phyloP scores from a whole-genome alignment of 495 filamentous ascomycete genomes.

The Lophiostoma macrostomum region DNA sequence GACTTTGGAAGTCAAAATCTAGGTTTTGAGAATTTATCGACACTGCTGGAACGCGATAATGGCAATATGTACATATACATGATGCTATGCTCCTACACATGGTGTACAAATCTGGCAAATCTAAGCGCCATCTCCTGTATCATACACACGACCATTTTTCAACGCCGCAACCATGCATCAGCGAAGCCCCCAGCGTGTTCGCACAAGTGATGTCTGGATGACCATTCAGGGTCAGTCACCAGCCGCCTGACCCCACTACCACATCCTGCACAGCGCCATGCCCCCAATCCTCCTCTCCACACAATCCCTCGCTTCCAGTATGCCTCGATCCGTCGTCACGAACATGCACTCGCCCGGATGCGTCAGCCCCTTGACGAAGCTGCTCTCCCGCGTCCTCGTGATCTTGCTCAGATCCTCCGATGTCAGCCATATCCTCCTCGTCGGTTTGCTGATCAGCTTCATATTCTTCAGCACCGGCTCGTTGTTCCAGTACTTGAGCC shows the following conservation, averaged over 20 bases:
- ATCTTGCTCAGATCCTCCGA: constrained; percentile 58
- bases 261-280: constrained; percentile 72
- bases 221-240: too few species aligned
- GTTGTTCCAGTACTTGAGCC: constrained; percentile 90
- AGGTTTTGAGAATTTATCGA: too few species aligned
- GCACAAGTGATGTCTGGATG: too few species aligned
- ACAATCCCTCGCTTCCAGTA: constrained; percentile 84
- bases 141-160: not conserved
- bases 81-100: not conserved
- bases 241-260: constrained; percentile 4
- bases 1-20: too few species aligned
- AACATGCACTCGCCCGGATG: constrained; percentile 81
- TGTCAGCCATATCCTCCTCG: constrained; percentile 63
- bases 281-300: constrained; percentile 82
- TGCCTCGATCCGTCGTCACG: constrained; percentile 71
- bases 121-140: not conserved
- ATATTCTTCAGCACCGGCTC: constrained; percentile 76
- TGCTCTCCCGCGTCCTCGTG: constrained; percentile 60
- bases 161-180: constrained; percentile 14
- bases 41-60: too few species aligned
- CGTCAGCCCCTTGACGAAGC: constrained; percentile 67
- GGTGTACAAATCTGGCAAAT: not conserved
- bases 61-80: not conserved
- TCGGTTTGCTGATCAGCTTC: constrained; percentile 71
- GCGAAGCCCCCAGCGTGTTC: too few species aligned